phyloP scores from a whole-genome alignment of 2,329 filamentous ascomycete species.

The Xylaria arbuscula region DNA sequence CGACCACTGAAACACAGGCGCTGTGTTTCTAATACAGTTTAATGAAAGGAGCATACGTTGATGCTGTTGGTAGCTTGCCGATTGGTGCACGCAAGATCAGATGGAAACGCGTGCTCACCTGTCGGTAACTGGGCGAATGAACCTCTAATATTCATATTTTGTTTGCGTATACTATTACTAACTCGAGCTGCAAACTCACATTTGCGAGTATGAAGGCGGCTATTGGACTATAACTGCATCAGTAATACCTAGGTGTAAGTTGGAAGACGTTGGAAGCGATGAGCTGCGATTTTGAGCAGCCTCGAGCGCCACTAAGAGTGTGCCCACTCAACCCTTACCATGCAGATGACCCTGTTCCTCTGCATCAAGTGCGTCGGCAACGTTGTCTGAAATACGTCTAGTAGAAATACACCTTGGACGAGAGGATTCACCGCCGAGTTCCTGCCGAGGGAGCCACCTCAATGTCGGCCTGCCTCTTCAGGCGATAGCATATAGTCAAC shows the following conservation, averaged over 20 bases:
- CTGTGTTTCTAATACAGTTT: slow-evolving; percentile 26
- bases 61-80: slow-evolving; percentile 36
- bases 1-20: slow-evolving; percentile 28
- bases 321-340: background rate
- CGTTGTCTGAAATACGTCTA: slow-evolving; percentile 16
- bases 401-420: background rate
- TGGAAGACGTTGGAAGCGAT: background rate
- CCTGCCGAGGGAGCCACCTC: slow-evolving; percentile 26
- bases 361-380: slow-evolving; percentile 3
- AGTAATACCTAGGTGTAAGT: background rate
- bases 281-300: background rate
- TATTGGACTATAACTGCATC: background rate
- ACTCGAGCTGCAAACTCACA: background rate
- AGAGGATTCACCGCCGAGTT: slow-evolving; percentile 33
- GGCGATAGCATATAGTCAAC: slow-evolving; percentile 6
- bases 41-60: slow-evolving; percentile 31
- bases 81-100: slow-evolving; percentile 28
- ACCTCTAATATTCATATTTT: background rate
- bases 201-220: background rate
- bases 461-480: slow-evolving; percentile 31
- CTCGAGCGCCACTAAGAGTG: background rate
- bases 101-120: background rate
- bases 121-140: background rate
- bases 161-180: background rate
- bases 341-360: slow-evolving; percentile 4